phyloP scores from a whole-genome alignment of 257 asterid species.

The Solanum pimpinellifolium region DNA sequence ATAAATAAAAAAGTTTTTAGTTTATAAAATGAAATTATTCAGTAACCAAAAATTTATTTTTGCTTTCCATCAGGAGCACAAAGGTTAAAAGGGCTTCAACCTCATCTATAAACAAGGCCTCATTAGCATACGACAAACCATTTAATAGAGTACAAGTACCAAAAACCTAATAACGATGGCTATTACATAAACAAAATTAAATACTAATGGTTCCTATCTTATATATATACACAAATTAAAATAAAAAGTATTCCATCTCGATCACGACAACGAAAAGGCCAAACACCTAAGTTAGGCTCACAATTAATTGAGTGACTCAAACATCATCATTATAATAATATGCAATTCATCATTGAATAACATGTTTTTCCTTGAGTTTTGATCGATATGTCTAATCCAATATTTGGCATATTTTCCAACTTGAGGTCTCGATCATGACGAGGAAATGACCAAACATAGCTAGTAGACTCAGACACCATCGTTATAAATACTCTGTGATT shows the following conservation, averaged over 20 bases:
- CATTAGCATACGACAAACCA: not conserved
- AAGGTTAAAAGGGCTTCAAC: not conserved
- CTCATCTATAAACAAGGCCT: not conserved
- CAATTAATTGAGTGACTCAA: not conserved
- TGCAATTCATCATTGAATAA: constrained; percentile 5
- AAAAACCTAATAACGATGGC: not conserved
- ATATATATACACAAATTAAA: not conserved
- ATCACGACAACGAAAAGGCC: not conserved
- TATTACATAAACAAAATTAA: not conserved
- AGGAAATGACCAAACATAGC: not conserved
- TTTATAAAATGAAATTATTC: not conserved
- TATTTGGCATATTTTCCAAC: not conserved
- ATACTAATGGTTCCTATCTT: not conserved
- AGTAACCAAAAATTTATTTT: not conserved
- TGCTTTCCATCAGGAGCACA: not conserved
- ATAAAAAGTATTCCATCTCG: not conserved
- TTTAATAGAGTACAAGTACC: not conserved
- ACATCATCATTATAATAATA: not conserved
- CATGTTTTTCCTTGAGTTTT: constrained; percentile 12
- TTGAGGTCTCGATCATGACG: not conserved
- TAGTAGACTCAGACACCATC: not conserved
- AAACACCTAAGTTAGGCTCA: not conserved
- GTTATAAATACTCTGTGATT: not conserved
- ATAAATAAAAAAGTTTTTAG: not conserved
- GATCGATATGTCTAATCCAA: constrained; percentile 22